Evolutionary conservation across 1,139 yeast genomes (phyloP).

Genomic region (Taphrina communis): DNA sequence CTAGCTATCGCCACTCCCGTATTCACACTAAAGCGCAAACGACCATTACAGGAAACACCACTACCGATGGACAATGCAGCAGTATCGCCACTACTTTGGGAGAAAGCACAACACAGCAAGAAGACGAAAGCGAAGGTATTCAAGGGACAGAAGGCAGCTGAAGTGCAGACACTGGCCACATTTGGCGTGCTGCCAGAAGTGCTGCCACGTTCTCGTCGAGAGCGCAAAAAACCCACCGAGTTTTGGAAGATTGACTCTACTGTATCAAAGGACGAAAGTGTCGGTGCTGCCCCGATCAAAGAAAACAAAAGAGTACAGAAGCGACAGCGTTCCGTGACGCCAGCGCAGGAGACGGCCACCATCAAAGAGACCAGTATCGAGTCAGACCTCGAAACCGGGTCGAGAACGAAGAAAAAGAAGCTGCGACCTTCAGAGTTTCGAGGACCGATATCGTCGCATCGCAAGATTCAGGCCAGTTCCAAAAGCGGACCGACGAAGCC

Average conservation of each 20-base stretch:
- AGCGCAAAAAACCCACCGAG: conserved; percentile 22
- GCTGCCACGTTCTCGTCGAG: conserved; percentile 18
- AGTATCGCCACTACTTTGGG: background rate
- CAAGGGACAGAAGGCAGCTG: background rate
- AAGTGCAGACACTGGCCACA: background rate
- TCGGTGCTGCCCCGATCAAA: too few species aligned
- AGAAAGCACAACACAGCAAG: background rate
- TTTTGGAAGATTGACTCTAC: conserved; percentile 4
- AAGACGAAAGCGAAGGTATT: background rate
- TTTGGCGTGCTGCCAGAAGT: conserved; percentile 21
- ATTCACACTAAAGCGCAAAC: conserved; percentile 14
- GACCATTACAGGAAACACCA: background rate
- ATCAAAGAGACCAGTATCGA: background rate
- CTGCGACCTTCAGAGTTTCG: conserved; percentile 5
- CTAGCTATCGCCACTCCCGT: conserved; percentile 17
- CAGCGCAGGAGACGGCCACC: background rate
- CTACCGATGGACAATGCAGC: background rate
- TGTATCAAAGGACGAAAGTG: too few species aligned
- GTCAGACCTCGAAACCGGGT: background rate
- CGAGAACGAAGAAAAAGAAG: background rate
- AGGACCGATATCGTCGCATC: conserved; percentile 3
- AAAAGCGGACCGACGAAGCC: background rate
- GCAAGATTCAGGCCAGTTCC: conserved; percentile 4
- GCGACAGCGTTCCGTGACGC: background rate
- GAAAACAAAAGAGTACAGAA: background rate